Conservation (phyloP, 2,329 filamentous ascomycete species). For the Neophaeococcomyces mojaviensis region DNA sequence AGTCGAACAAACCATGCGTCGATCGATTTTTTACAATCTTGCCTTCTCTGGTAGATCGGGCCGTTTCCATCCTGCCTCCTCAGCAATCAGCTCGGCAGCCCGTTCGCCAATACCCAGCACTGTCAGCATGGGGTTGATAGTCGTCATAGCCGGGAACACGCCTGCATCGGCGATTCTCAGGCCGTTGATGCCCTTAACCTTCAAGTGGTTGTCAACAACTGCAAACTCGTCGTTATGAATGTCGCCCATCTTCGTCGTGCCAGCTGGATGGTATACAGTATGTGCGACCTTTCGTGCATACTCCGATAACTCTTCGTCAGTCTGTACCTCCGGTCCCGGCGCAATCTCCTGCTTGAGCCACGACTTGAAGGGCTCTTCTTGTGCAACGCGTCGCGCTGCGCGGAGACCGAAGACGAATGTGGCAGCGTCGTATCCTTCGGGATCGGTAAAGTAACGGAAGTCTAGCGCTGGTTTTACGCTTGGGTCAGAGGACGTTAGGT, state of each 20-base stretch:
- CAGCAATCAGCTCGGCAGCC: constrained; percentile 73
- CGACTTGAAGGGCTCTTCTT: constrained; percentile 68
- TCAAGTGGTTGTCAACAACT: constrained; percentile 71
- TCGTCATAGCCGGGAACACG: constrained; percentile 80
- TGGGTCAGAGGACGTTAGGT: constrained; percentile 68
- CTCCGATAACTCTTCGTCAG: constrained; percentile 71
- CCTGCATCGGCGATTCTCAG: constrained; percentile 79
- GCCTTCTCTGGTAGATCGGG: constrained; percentile 37
- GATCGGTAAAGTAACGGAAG: constrained; percentile 84
- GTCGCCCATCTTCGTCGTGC: constrained; percentile 86
- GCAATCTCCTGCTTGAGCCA: constrained; percentile 80
- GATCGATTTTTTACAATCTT: constrained; percentile 38
- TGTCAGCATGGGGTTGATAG: constrained; percentile 85
- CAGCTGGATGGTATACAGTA: constrained; percentile 84
- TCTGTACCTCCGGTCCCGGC: constrained; percentile 64
- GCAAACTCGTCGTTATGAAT: constrained; percentile 59
- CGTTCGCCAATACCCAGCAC: constrained; percentile 77
- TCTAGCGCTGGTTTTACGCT: constrained; percentile 73
- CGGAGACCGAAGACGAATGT: constrained; percentile 71
- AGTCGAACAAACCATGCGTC: too few relatives aligned
- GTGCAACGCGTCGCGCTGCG: constrained; percentile 67
- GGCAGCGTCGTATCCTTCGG: constrained; percentile 75
- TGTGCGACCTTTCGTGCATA: constrained; percentile 76
- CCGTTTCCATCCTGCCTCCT: constrained; percentile 61
- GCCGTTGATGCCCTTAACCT: constrained; percentile 63